Evolutionary conservation across 768 basidiomycete species (phyloP), one percentile per base, ranked within the genome.

Genomic region (Termitomyces sp.): DNA sequence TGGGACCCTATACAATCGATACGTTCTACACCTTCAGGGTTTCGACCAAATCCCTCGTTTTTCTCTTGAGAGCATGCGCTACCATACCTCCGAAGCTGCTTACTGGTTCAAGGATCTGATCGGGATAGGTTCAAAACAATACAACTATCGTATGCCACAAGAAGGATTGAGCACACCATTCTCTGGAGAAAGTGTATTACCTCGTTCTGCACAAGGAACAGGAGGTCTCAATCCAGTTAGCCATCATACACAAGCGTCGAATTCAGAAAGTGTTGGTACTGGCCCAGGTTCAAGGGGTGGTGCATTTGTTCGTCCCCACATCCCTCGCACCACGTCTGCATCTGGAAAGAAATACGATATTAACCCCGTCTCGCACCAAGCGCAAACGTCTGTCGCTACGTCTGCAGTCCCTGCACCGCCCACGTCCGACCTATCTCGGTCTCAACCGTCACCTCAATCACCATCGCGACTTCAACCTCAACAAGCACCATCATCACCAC

Each of bases 1-100:
- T 42, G 86, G 88, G 39, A 86, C 84, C 13, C 68, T 91, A 12
- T 93, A 94, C 75, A 92, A 91, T 68, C 86, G 86, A 59, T 89
- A 81, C 67, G 85, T 88, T 52, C 85, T 94, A 11, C 78, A 81
- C 58, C 82, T 86, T 30, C 81, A 82, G 18, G 91, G 93, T 1
- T 75, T 83, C 55, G 87, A 91, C 63, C 86, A 88, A 67, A 76
- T 93, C 37, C 91, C 91, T 13, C 82, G 81, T 59, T 84, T 87
- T 65, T 78, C 80, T 9, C 46, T 80, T n/a, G 75, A 79, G 52
- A 73, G 78, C 63, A 77, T 81, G 77, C 71, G 69, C 61, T 82
- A 83, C 61, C 81, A 82, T 64, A 71, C 68, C 11, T 60, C 61
- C 20, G 77, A 81, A 65, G 78, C 75, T 0, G 50, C 70, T 36